Evolutionary conservation across 306 rosid species (phyloP), one percentile per base, ranked within the genome.

Genomic region (Castanea mollissima): DNA sequence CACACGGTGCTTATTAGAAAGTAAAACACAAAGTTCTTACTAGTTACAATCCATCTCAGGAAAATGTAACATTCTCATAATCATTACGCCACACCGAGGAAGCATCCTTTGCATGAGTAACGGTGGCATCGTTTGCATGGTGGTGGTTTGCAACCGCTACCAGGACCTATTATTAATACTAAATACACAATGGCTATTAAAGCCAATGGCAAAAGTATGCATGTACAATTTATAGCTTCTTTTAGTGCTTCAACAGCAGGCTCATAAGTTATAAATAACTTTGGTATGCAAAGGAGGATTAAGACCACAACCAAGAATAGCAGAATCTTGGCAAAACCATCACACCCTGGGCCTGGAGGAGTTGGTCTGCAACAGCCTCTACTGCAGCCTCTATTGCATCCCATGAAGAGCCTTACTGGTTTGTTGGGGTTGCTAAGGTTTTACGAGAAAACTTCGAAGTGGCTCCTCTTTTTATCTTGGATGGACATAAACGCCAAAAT

Each of bases 281-380:
- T 84, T 62, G 94, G 92, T 35, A 78, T 64, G 77, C 19, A 11
- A 49, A 91, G 79, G 65, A 91, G 89, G 62, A 84, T 3, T 57
- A 85, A 64, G 54, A 84, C 82, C 79, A 89, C 92, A 0, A 82
- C 90, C 83, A 92, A 84, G 57, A 90, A 54, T 71, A 86, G 74
- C 65, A 90, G 81, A 69, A 93, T 83, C 68, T 70, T 71, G 64
- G 91, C 78, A 34, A 90, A 55, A 35, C 29, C 38, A 70, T 84
- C 0, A 51, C 77, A 75, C 15, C 13, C 4, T 29, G 85, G 76
- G 74, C 77, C 85, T 5, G 88, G 88, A 65, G 11, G 11, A 38
- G 46, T 38, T 7, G 46, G 46, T 7, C 46, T 38, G 46, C 46
- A 38, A 7, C 46, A 38, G 44, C 44, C 35, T 32, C 35, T 32